Conservation (phyloP, 2,329 filamentous ascomycete species). For the Orbilia brochopaga region DNA sequence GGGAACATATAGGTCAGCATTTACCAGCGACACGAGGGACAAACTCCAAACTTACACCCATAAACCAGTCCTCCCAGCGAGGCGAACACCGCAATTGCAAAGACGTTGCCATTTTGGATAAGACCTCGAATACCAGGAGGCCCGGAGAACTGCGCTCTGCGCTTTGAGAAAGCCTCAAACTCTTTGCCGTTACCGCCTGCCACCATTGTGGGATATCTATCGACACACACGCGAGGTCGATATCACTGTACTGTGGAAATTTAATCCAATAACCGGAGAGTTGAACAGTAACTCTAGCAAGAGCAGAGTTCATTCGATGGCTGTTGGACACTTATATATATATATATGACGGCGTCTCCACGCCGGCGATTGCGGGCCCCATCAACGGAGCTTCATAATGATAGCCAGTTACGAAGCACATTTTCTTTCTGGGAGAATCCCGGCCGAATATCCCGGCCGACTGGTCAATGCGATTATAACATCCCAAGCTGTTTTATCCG, state of each 20-base stretch:
- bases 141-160: constrained; percentile 41
- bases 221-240: neutral
- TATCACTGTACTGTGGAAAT: neutral
- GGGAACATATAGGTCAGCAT: constrained; percentile 60
- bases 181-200: constrained; percentile 34
- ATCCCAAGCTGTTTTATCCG: neutral
- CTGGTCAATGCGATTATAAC: neutral
- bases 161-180: constrained; percentile 45
- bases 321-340: too few relatives aligned
- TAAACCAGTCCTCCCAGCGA: constrained; percentile 61
- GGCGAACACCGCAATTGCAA: constrained; percentile 64
- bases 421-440: neutral
- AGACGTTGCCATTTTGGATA: constrained; percentile 64
- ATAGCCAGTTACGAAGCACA: neutral
- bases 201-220: constrained; percentile 30
- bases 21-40: constrained; percentile 65
- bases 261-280: neutral
- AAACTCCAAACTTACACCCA: constrained; percentile 76
- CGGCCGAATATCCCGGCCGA: neutral
- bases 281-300: neutral
- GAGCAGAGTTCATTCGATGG: too few relatives aligned
- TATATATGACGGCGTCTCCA: too few relatives aligned
- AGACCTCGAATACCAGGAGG: constrained; percentile 62
- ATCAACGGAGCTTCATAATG: neutral
- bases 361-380: neutral